Evolutionary conservation across 371 early-diverging fungal species (phyloP), one percentile per base, ranked within the genome.

Genomic region (Syncephalastrum racemosum): DNA sequence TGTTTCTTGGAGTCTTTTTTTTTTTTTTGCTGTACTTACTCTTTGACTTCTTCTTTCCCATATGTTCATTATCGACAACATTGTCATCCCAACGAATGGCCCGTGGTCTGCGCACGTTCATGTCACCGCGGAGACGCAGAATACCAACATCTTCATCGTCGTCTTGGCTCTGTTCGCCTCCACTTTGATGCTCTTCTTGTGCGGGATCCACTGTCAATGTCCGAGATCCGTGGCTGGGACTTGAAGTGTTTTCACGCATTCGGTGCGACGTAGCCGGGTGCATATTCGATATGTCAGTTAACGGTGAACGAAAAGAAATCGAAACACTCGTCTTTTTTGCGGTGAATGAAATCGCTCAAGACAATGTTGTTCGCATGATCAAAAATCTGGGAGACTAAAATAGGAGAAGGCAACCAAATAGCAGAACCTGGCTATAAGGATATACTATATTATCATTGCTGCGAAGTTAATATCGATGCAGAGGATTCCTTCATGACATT

Each of bases 61-160:
- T 66, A 25, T 86, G 81, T 66, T 95, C 95, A 68, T 95, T 95
- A 66, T 95, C 94, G 24, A 95, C 79, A 1, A 92, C 93, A 46
- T 71, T 82, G 31, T 85, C 87, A 47, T 86, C 88, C 95, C 95
- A 95, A 49, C 82, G 86, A 52, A 94, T 88, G 12, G 75, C 71
- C 58, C 78, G 67, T 15, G 70, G 73, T 18, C 77, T 56, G 57
- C 74, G 59, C 15, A 71, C 50, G 23, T 58, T 54, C 60, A 76
- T 65, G 43, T 82, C 83, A n/a, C 85, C 85, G 18, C 66, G 64
- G 12, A 84, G 61, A 4, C 81, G 70, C 15, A 84, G 62, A 2
- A 84, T 71, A 36, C 85, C 85, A 3, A 78, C 57, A 19, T 53
- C 46, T 3, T 75, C 72, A 19, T 57, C 59, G 8, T 59, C 53